These are phyloP conservation scores for Beverwykella pulmonaria DNA, from an alignment of 495 filamentous ascomycete genomes.

Conservation along the genomic window DNA sequence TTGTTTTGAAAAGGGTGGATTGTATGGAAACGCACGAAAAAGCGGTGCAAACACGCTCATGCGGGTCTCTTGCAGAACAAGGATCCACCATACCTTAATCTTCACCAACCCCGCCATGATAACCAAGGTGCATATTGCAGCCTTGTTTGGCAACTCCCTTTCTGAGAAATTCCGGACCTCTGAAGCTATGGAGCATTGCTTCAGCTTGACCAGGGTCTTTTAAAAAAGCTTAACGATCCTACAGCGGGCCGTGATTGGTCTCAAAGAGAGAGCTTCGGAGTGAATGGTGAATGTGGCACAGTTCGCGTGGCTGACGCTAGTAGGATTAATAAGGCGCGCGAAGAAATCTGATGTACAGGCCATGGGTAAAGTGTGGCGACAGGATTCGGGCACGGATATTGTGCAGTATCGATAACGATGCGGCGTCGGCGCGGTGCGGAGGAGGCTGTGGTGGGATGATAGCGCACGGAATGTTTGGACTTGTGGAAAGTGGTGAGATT, in stretches of 20 bases:
- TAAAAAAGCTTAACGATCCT: slow-evolving; percentile 11
- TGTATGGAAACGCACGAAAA: no score
- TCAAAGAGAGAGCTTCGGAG: background rate
- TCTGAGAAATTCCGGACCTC: background rate
- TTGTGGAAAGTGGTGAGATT: slow-evolving; percentile 7
- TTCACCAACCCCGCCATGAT: no score
- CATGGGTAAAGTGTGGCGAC: background rate
- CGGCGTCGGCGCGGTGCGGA: background rate
- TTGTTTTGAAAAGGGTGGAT: no score
- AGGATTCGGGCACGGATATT: background rate
- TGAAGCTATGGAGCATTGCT: slow-evolving; percentile 2
- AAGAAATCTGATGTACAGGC: background rate
- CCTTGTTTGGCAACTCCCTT: background rate
- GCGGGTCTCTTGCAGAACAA: no score
- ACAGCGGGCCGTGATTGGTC: background rate
- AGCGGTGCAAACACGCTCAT: no score
- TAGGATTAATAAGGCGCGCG: background rate
- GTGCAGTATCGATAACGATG: background rate
- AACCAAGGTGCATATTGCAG: slow-evolving; percentile 7
- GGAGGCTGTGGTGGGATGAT: background rate
- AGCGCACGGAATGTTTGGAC: background rate
- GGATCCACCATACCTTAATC: no score
- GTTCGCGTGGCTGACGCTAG: background rate
- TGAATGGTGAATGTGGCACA: background rate
- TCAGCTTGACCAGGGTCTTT: slow-evolving; percentile 12